Evolutionary conservation across 192 early-diverging fungal genomes (phyloP), one percentile per base, ranked within the genome.

Genomic region (Coemansia aciculifera): DNA sequence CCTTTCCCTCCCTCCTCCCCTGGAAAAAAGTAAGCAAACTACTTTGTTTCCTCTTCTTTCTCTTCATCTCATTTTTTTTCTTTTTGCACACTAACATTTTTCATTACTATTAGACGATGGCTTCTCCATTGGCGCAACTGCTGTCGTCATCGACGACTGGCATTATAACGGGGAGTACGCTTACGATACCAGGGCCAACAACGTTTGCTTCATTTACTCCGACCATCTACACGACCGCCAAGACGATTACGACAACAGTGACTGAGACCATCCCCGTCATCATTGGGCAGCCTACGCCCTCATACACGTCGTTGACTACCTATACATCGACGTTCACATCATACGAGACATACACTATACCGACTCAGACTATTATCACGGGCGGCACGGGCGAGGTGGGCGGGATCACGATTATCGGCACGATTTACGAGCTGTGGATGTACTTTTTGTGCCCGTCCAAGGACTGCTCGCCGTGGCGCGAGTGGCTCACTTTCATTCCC

Each of bases 401-500:
- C 71, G 74, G 74, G 19, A 64, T 81, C 3, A 70, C 67, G 1
- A 81, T 81, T 24, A 73, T 69, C 34, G 73, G 73, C 12, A 29
- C 51, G 43, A 42, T 81, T 17, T 81, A 81, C 70, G 66, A 81
- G 42, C 51, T 75, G 24, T 81, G 79, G 79, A 81, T 81, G 79
- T 81, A 67, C 67, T 69, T 81, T 31, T 44, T 81, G 79, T 81
- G 79, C 4, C 79, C 79, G 17, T 81, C 79, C 13, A 59, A 42
- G 17, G 62, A 74, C 42, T 81, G 79, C 70, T 69, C 74, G 60
- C 67, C 73, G 52, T 72, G 67, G 70, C 79, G 79, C 69, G 79
- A 81, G 54, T 81, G 79, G 79, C 79, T 81, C 29, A 81, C 79
- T n/a, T 81, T 75, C 40, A 81, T 81, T 27, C 80, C 80, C 29